These are phyloP conservation scores for Wilhelminamyces savonicus DNA, from an alignment of 805 yeast genomes.

Conservation along the genomic window DNA sequence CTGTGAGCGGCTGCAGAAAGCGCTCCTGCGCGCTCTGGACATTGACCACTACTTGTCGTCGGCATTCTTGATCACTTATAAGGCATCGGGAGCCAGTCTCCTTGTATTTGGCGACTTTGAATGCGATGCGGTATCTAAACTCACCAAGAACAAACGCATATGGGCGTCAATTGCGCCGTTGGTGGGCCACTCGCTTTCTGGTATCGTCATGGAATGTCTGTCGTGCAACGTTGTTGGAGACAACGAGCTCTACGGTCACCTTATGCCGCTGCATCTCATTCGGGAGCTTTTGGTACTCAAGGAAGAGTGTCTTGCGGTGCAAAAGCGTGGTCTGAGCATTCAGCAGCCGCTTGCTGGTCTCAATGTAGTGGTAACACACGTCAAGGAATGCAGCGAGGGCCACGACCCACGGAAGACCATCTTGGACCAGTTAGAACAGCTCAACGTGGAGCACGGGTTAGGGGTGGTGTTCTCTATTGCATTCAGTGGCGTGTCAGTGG, in stretches of 20 bases:
- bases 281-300: constrained; percentile 41
- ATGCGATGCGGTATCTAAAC: constrained; percentile 46
- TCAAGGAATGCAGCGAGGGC: constrained; percentile 47
- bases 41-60: constrained; percentile 39
- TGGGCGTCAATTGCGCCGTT: constrained; percentile 57
- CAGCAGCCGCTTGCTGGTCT: constrained; percentile 35
- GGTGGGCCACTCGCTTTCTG: constrained; percentile 30
- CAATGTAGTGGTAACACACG: constrained; percentile 42
- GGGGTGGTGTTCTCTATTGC: constrained; percentile 46
- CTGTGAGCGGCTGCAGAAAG: not conserved
- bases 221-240: constrained; percentile 31
- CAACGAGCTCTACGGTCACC: constrained; percentile 67
- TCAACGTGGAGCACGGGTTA: constrained; percentile 29
- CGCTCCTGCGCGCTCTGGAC: constrained; percentile 1
- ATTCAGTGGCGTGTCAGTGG: constrained; percentile 48
- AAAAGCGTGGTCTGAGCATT: constrained; percentile 1
- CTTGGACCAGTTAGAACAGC: constrained; percentile 39
- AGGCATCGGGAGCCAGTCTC: constrained; percentile 26
- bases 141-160: constrained; percentile 32
- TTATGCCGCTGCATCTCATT: constrained; percentile 61
- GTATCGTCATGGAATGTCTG: constrained; percentile 77
- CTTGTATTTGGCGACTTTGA: constrained; percentile 84
- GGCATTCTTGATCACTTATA: constrained; percentile 51
- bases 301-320: constrained; percentile 6
- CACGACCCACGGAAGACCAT: constrained; percentile 48